Conservation (phyloP, 805 yeast species). For the Saccharomycopsis vini region DNA sequence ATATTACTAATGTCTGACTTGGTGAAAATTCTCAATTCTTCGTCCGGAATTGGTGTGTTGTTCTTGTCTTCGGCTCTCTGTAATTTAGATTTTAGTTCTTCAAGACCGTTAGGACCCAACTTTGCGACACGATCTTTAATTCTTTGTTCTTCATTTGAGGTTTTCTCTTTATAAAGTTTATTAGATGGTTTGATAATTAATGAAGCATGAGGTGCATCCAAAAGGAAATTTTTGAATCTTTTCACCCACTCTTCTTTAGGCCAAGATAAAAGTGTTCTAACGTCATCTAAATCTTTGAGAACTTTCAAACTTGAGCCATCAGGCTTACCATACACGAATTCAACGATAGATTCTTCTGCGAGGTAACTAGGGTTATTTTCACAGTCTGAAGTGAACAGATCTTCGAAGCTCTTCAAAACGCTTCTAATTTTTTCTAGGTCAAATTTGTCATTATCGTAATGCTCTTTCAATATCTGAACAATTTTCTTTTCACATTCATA, state of each 20-base stretch:
- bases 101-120: constrained; percentile 55
- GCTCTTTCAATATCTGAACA: constrained; percentile 43
- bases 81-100: constrained; percentile 40
- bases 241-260: constrained; percentile 55
- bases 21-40: constrained; percentile 50
- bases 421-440: constrained; percentile 62
- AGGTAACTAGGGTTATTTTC: constrained; percentile 57
- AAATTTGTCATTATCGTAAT: constrained; percentile 39
- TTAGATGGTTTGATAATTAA: constrained; percentile 68
- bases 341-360: constrained; percentile 60
- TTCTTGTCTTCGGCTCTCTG: constrained; percentile 58
- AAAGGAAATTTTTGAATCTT: constrained; percentile 42
- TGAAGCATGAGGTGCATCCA: constrained; percentile 54
- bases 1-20: constrained; percentile 71
- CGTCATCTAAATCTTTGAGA: constrained; percentile 48
- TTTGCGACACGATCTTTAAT: constrained; percentile 39
- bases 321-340: constrained; percentile 68
- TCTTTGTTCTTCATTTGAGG: constrained; percentile 41
- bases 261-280: constrained; percentile 43
- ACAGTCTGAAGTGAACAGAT: constrained; percentile 49
- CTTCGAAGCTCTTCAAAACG: constrained; percentile 53
- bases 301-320: constrained; percentile 49
- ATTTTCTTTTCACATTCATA: constrained; percentile 44
- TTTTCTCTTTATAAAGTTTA: constrained; percentile 42
- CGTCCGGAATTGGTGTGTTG: constrained; percentile 69